phyloP scores from a whole-genome alignment of 768 basidiomycete species.

The Kwoniella bestiolae region DNA sequence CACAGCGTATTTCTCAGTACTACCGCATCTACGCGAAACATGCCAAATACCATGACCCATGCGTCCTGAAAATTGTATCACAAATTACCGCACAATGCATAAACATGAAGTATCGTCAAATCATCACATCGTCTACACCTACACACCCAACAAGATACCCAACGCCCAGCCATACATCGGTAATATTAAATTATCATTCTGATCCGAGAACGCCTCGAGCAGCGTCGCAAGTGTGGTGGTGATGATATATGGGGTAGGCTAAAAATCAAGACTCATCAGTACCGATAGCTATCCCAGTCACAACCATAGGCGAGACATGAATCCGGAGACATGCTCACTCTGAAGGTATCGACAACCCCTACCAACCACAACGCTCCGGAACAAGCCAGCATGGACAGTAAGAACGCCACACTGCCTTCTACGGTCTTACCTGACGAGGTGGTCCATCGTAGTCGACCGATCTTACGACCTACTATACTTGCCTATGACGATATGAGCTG shows the following conservation, averaged over 20 bases:
- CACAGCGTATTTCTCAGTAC: too few species aligned
- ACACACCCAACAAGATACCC: conserved; percentile 67
- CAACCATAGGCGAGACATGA: too few species aligned
- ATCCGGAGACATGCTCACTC: conserved; percentile 68
- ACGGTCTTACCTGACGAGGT: conserved; percentile 81
- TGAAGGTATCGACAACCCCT: conserved; percentile 74
- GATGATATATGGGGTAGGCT: conserved; percentile 64
- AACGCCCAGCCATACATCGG: conserved; percentile 96
- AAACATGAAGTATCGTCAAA: too few species aligned
- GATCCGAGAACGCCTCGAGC: conserved; percentile 88
- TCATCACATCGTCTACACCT: too few species aligned
- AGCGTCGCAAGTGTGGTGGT: conserved; percentile 70
- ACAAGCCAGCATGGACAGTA: conserved; percentile 68
- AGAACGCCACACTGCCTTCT: conserved; percentile 86
- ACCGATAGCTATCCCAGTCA: too few species aligned
- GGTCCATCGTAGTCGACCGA: conserved; percentile 84
- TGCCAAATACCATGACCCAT: too few species aligned
- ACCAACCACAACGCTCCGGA: conserved; percentile 73
- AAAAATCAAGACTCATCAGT: too few species aligned
- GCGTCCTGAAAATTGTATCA: too few species aligned
- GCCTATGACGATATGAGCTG: too few species aligned
- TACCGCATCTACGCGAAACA: too few species aligned
- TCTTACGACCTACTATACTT: conserved; percentile 84
- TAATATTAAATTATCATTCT: conserved; percentile 96
- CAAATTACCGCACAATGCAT: too few species aligned